These are phyloP conservation scores for Epichloe sp. DNA, from an alignment of 2,329 filamentous ascomycete species.

Conservation along the genomic window DNA sequence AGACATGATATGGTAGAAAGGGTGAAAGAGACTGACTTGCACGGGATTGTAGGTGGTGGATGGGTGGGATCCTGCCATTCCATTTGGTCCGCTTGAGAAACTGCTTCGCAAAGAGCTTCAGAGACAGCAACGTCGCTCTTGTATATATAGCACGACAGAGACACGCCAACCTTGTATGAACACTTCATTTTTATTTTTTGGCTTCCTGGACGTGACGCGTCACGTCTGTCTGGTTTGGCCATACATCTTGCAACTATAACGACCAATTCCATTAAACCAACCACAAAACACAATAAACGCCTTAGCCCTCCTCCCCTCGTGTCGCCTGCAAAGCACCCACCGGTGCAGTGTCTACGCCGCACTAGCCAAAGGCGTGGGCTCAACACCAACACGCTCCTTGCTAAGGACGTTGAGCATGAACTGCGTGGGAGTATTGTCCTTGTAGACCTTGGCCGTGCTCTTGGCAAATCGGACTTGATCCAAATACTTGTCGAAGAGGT, in stretches of 20 bases:
- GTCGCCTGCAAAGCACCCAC: background rate
- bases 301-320: background rate
- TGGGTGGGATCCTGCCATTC: too few relatives aligned
- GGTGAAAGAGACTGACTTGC: too few relatives aligned
- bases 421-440: conserved; percentile 78
- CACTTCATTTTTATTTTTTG: too few relatives aligned
- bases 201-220: too few relatives aligned
- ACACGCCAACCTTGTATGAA: too few relatives aligned
- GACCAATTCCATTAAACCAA: background rate
- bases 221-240: background rate
- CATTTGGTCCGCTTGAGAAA: too few relatives aligned
- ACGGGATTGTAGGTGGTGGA: too few relatives aligned
- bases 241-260: background rate
- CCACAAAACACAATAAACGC: background rate
- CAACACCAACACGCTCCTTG: conserved; percentile 89
- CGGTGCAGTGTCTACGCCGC: conserved; percentile 23
- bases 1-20: too few relatives aligned
- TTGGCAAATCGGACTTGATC: conserved; percentile 85
- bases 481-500: conserved; percentile 93
- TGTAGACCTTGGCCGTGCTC: conserved; percentile 62
- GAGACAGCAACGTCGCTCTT: too few relatives aligned
- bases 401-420: conserved; percentile 81
- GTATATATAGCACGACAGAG: too few relatives aligned
- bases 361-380: conserved; percentile 44
- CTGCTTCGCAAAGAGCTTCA: too few relatives aligned